phyloP scores from a whole-genome alignment of 2,329 filamentous ascomycete species.

The Aspergillus costaricaensis region DNA sequence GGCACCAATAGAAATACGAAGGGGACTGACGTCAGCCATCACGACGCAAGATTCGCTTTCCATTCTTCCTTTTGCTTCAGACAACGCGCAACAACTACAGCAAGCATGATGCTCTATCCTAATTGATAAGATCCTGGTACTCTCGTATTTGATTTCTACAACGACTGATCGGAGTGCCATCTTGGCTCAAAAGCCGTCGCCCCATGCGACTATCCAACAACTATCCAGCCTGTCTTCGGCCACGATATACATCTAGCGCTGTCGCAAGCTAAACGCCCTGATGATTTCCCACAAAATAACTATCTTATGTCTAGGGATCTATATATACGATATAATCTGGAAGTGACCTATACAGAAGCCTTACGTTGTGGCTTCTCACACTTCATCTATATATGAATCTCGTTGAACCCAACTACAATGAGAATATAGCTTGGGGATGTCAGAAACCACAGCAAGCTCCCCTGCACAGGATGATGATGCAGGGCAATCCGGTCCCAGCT shows the following conservation, averaged over 20 bases:
- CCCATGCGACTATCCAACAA: too few relatives aligned
- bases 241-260: too few relatives aligned
- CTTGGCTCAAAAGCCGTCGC: too few relatives aligned
- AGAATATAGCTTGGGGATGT: slow-evolving; percentile 10
- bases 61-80: neutral
- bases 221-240: too few relatives aligned
- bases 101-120: neutral
- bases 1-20: neutral
- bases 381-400: neutral
- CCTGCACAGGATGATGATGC: slow-evolving; percentile 6
- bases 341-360: neutral
- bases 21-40: slow-evolving; percentile 1
- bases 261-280: too few relatives aligned
- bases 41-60: neutral
- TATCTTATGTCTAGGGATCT: too few relatives aligned
- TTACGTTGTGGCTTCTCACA: neutral
- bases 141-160: neutral
- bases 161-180: neutral
- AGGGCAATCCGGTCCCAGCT: slow-evolving; percentile 14
- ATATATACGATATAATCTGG: too few relatives aligned
- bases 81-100: neutral
- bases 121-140: neutral
- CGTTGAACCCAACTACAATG: neutral
- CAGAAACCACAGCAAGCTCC: slow-evolving; percentile 22
- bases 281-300: too few relatives aligned